These are phyloP conservation scores for Emergomyces pasteurianus DNA, from an alignment of 2,329 filamentous ascomycete genomes.

Conservation along the genomic window DNA sequence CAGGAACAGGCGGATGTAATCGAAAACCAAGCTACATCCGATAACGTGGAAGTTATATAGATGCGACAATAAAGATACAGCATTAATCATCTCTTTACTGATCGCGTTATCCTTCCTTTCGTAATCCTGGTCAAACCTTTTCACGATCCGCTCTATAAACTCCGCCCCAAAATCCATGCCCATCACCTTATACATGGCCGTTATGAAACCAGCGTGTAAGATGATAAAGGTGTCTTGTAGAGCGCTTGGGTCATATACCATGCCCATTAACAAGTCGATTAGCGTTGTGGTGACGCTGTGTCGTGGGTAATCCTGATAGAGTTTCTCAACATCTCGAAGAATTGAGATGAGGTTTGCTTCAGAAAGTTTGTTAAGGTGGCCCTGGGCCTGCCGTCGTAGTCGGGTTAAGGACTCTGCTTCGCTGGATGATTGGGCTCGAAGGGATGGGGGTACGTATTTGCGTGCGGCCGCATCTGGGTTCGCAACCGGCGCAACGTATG, in stretches of 20 bases:
- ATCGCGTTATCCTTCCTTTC: conserved; percentile 20
- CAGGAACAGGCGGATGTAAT: conserved; percentile 74
- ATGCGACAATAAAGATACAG: conserved; percentile 71
- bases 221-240: conserved; percentile 84
- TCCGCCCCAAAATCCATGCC: conserved; percentile 86
- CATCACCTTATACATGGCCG: conserved; percentile 74
- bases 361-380: conserved; percentile 82
- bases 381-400: conserved; percentile 70
- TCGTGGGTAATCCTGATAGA: conserved; percentile 76
- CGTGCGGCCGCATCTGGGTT: conserved; percentile 22
- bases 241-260: conserved; percentile 65
- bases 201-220: conserved; percentile 77
- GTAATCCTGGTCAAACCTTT: conserved; percentile 59
- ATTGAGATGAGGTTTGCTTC: conserved; percentile 83
- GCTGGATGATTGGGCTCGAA: conserved; percentile 51
- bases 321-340: conserved; percentile 63
- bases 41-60: conserved; percentile 89
- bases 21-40: conserved; percentile 72
- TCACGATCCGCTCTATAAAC: conserved; percentile 65
- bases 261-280: conserved; percentile 63
- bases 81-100: conserved; percentile 54
- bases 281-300: conserved; percentile 76
- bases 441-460: conserved; percentile 85
- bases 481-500: conserved; percentile 63
- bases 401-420: conserved; percentile 56